These are phyloP conservation scores for Magnaporthiopsis poae DNA, from an alignment of 2,329 filamentous ascomycete species.

Conservation along the genomic window DNA sequence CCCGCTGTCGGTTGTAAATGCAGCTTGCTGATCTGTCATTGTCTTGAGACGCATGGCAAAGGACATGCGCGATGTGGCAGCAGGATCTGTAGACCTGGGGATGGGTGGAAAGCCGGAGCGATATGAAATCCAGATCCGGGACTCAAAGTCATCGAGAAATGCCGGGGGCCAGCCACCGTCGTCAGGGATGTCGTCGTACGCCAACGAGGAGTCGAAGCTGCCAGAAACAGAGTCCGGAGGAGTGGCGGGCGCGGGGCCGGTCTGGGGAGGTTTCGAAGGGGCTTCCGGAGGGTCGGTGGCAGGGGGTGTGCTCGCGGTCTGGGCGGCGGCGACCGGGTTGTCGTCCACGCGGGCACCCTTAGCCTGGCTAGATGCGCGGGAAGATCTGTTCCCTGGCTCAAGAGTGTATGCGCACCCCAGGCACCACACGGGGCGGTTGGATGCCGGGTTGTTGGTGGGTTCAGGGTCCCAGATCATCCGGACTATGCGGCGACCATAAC, in stretches of 20 bases:
- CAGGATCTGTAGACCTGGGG: constrained; percentile 64
- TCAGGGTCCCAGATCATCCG: constrained; percentile 89
- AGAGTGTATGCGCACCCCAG: constrained; percentile 49
- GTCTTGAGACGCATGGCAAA: constrained; percentile 75
- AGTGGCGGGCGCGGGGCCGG: constrained; percentile 27
- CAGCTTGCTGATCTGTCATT: constrained; percentile 59
- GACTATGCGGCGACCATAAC: constrained; percentile 68
- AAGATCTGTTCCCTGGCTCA: not conserved
- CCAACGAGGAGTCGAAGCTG: constrained; percentile 42
- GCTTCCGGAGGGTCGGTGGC: constrained; percentile 5
- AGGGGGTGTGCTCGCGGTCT: constrained; percentile 11
- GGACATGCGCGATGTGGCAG: constrained; percentile 62
- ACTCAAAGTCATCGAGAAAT: constrained; percentile 89
- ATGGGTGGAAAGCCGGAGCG: constrained; percentile 78
- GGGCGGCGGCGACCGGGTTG: constrained; percentile 13
- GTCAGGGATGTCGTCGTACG: constrained; percentile 33
- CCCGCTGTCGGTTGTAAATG: constrained; percentile 86
- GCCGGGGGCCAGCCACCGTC: constrained; percentile 66
- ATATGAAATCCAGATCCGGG: constrained; percentile 92
- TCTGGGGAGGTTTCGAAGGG: constrained; percentile 12
- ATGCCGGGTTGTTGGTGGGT: constrained; percentile 64
- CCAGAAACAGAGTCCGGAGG: constrained; percentile 39
- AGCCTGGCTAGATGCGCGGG: not conserved
- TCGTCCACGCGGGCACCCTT: constrained; percentile 1
- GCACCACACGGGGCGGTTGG: constrained; percentile 72